These are phyloP conservation scores for Asclepias syriaca DNA, from an alignment of 257 asterid species.

Conservation along the genomic window DNA sequence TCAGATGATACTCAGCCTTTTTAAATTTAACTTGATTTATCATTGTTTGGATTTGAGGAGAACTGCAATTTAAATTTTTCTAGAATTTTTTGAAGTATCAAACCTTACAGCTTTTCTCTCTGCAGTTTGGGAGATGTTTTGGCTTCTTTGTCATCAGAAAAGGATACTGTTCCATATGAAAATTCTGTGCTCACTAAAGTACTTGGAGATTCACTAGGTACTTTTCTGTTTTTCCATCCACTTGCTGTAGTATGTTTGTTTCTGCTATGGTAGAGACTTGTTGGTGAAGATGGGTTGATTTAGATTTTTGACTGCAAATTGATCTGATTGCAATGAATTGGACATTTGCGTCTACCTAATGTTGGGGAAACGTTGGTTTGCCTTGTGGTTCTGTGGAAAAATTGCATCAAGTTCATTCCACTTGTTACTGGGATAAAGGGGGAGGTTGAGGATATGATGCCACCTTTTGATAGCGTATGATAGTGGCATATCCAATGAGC, in stretches of 20 bases:
- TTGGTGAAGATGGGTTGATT: neutral
- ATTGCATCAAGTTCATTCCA: neutral
- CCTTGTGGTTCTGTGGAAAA: neutral
- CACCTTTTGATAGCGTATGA: neutral
- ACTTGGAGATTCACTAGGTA: slow-evolving; percentile 92
- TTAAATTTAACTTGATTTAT: neutral
- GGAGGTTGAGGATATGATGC: neutral
- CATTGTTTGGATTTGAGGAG: slow-evolving; percentile 1
- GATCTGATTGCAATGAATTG: neutral
- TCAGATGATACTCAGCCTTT: neutral
- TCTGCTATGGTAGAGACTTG: neutral
- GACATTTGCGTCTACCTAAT: neutral
- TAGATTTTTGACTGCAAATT: neutral
- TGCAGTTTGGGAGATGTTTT: slow-evolving; percentile 98
- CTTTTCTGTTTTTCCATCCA: slow-evolving; percentile 1
- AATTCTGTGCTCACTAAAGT: slow-evolving; percentile 79
- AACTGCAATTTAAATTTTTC: neutral
- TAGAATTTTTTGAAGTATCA: slow-evolving; percentile 17
- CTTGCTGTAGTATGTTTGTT: neutral
- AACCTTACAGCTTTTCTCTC: slow-evolving; percentile 24
- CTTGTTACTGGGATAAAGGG: neutral
- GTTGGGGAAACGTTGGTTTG: neutral
- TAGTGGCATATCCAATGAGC: neutral
- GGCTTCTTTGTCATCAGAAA: slow-evolving; percentile 76
- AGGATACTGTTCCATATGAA: slow-evolving; percentile 70